Evolutionary conservation across 768 basidiomycete genomes (phyloP), one percentile per base, ranked within the genome.

Genomic region (Tulasnella sp.): DNA sequence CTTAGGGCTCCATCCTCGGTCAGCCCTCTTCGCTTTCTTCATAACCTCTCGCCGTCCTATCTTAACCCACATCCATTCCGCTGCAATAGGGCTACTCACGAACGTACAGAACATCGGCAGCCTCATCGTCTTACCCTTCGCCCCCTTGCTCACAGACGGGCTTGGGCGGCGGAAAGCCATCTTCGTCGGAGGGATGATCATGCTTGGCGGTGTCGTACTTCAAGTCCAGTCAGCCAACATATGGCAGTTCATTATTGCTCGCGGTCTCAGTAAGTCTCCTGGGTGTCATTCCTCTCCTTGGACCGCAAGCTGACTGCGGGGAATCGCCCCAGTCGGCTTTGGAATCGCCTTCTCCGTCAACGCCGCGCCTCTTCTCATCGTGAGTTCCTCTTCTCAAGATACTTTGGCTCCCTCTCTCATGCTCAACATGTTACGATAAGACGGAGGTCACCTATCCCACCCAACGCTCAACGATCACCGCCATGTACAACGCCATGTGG

Each of bases 261-360:
- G 92, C 75, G 86, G 88, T n/a, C 84, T 91, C 34, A 82, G 83
- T 84, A 52, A 73, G 83, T 82, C 56, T 36, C 36, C 6, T 0
- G 24, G 16, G 40, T 48, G 36, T n/a, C n/a, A n/a, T n/a, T n/a
- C n/a, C n/a, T n/a, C n/a, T n/a, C n/a, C n/a, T n/a, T n/a, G n/a
- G n/a, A n/a, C n/a, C n/a, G n/a, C n/a, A n/a, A n/a, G n/a, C n/a
- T n/a, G n/a, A n/a, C n/a, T n/a, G n/a, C n/a, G n/a, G n/a, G n/a
- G n/a, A n/a, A n/a, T n/a, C n/a, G n/a, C n/a, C n/a, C n/a, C n/a
- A 92, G 91, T 92, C 80, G 92, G 92, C 0, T 86, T 91, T 80
- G 92, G 92, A 19, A 86, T 92, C 8, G 86, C 89, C 2, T 90
- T 92, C 81, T 90, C 89, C 77, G 84, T 88, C 48, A 93, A 90